Evolutionary conservation across 345 rosid species (phyloP), one percentile per base, ranked within the genome.

Genomic region (Moricandia moricandioides): DNA sequence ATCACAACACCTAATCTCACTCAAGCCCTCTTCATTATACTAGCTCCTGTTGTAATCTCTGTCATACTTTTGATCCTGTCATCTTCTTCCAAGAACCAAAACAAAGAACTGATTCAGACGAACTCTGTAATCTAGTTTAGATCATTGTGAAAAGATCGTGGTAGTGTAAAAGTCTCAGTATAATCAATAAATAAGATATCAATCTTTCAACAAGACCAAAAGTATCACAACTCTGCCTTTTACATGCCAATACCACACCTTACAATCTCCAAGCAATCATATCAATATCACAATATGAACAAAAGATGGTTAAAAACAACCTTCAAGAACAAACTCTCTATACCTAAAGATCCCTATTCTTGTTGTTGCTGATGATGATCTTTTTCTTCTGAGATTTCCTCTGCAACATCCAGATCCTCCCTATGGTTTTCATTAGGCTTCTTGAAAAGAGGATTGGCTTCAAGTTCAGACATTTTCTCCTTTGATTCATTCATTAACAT

Each of bases 371-470:
- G 7, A 45, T 45, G 17, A 45, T 45, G 17, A n/a, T 45, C 52
- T 16, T 51, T 72, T 37, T 67, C 70, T 67, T 51, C 57, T 7
- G 55, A 6, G 21, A 49, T 14, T 21, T 14, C 55, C 16, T 49
- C 77, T 51, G 43, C 61, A 67, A 11, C 81, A 30, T 13, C 81
- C 37, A 8, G 68, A 4, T 47, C 51, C 67, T 77, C 76, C 26
- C 24, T 37, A 71, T 35, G 17, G 51, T 57, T 71, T 65, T 26
- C 72, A 7, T 58, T 7, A 34, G 73, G 78, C 18, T 72, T 61
- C 70, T 78, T 89, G 83, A 92, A 89, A 74, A 95, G 55, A 40
- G 88, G 93, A 52, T 83, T 77, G n/a, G 79, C 84, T 78, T 92
- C 93, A 40, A 92, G 82, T 74, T 90, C 88, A 17, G 82, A 64